phyloP scores from a whole-genome alignment of 768 basidiomycete species.

The Imleria badia region DNA sequence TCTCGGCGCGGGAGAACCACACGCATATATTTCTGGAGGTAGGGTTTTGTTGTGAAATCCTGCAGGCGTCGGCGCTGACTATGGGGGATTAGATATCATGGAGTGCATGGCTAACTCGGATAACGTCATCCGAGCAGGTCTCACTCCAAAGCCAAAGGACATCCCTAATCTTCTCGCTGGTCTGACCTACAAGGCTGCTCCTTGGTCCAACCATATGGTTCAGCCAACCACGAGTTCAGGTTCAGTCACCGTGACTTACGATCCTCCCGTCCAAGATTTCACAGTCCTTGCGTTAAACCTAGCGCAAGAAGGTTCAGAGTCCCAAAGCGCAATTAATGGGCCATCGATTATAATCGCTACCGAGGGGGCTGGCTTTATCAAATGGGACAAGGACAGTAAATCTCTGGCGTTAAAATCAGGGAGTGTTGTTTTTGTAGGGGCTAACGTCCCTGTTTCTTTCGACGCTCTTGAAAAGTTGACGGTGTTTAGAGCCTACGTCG shows the following conservation, averaged over 20 bases:
- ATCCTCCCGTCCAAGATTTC: conserved; percentile 94
- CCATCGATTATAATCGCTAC: conserved; percentile 86
- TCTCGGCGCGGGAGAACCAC: conserved; percentile 93
- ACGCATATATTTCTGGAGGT: conserved; percentile 96
- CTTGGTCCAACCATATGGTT: conserved; percentile 69
- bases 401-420: conserved; percentile 53
- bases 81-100: conserved; percentile 71
- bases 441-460: conserved; percentile 58
- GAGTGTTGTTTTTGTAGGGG: conserved; percentile 81
- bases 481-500: conserved; percentile 32
- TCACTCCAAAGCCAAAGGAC: conserved; percentile 95
- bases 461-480: conserved; percentile 28
- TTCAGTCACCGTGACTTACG: conserved; percentile 58
- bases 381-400: conserved; percentile 43
- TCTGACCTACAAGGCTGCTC: conserved; percentile 79
- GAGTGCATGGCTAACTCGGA: conserved; percentile 99
- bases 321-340: conserved; percentile 66
- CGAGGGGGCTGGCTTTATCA: conserved; percentile 57
- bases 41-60: conserved; percentile 20
- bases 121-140: conserved; percentile 97
- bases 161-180: conserved; percentile 85
- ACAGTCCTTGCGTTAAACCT: conserved; percentile 72
- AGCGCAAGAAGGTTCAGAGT: conserved; percentile 42
- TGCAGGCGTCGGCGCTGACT: not conserved
- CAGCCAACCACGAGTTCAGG: conserved; percentile 50